Evolutionary conservation across 345 rosid genomes (phyloP).

Genomic region (Viola odorata): DNA sequence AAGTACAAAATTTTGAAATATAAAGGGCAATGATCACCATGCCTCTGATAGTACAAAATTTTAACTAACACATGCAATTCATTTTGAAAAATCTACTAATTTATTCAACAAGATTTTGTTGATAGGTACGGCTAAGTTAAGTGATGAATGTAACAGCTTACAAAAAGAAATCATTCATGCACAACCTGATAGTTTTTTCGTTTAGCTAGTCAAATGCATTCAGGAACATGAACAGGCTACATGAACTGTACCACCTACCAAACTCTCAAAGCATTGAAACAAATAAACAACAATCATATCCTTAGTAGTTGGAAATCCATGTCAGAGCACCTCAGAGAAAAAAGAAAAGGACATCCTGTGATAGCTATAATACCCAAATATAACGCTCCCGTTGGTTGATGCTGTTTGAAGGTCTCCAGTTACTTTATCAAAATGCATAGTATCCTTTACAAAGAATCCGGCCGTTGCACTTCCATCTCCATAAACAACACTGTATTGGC

Average conservation of each 20-base stretch:
- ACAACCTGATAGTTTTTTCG: background rate
- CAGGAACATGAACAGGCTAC: background rate
- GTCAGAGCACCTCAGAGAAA: background rate
- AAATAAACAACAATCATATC: no score
- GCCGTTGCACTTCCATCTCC: conserved; percentile 80
- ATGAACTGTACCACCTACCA: no score
- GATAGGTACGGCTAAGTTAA: background rate
- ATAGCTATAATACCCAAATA: conserved; percentile 51
- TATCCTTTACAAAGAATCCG: conserved; percentile 63
- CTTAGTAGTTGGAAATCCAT: background rate
- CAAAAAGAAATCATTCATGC: background rate
- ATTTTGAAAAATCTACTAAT: no score
- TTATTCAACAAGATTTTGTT: no score
- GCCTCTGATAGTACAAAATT: no score
- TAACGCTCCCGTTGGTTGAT: conserved; percentile 39
- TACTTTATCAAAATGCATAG: conserved; percentile 39
- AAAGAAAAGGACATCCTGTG: background rate
- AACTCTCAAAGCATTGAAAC: no score
- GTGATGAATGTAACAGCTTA: background rate
- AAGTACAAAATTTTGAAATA: no score
- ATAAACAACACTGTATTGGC: conserved; percentile 58
- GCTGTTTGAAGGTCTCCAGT: conserved; percentile 51
- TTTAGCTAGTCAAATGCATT: background rate
- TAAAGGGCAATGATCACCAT: no score
- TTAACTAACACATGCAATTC: no score